phyloP scores from a whole-genome alignment of 2,329 filamentous ascomycete genomes.

The Zymoseptoria brevis region DNA sequence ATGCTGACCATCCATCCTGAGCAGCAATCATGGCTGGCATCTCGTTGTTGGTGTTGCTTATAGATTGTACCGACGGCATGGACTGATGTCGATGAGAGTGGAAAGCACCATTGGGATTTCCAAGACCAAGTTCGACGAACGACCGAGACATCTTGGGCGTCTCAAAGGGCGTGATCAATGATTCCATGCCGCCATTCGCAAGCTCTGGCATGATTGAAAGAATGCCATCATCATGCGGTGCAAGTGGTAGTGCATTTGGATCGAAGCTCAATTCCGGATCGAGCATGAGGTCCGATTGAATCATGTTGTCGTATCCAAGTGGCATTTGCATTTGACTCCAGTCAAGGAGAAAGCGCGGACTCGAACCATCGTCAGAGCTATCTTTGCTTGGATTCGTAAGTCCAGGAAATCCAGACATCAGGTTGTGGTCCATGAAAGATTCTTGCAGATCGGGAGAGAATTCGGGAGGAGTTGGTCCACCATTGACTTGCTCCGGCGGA shows the following conservation, averaged over 20 bases:
- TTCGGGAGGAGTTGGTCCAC: slow-evolving; percentile 23
- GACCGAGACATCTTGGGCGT: slow-evolving; percentile 41
- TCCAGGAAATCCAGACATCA: slow-evolving; percentile 41
- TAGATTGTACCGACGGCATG: slow-evolving; percentile 15
- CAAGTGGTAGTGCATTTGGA: slow-evolving; percentile 32
- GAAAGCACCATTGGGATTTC: slow-evolving; percentile 36
- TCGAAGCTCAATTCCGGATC: slow-evolving; percentile 39
- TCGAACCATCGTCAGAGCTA: slow-evolving; percentile 35
- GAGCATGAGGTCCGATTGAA: slow-evolving; percentile 38
- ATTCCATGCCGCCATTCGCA: slow-evolving; percentile 28
- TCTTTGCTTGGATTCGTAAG: slow-evolving; percentile 34
- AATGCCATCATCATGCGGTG: slow-evolving; percentile 32
- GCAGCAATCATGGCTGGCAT: slow-evolving; percentile 43
- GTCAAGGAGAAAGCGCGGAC: slow-evolving; percentile 43
- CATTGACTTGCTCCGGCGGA: slow-evolving; percentile 34
- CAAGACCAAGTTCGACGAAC: slow-evolving; percentile 41
- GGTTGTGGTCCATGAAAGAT: slow-evolving; percentile 36
- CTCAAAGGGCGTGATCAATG: slow-evolving; percentile 40
- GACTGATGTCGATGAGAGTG: slow-evolving; percentile 36
- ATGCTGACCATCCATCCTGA: slow-evolving; percentile 46
- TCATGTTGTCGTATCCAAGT: slow-evolving; percentile 36
- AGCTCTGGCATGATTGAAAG: slow-evolving; percentile 41
- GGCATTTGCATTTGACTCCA: slow-evolving; percentile 42
- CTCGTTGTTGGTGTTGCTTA: slow-evolving; percentile 27
- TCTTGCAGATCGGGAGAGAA: slow-evolving; percentile 18